Base-by-base conservation (phyloP, 2,329 filamentous ascomycete species). In the Paradendryphiella salina region DNA sequence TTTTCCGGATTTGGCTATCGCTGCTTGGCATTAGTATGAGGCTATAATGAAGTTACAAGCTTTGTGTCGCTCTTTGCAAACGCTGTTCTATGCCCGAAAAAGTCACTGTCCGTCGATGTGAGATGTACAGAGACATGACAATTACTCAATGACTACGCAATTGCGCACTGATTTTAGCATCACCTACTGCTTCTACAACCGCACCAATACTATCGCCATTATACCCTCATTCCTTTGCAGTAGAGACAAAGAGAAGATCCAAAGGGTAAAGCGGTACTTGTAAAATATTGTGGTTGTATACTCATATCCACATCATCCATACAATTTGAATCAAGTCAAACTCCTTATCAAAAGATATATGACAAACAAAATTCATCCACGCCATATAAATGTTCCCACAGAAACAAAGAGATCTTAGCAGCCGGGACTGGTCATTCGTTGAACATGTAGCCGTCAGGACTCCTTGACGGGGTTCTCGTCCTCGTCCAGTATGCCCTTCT, bases 401-500 rank as follows among this genome's bases (percentile, higher is more conserved):
- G 28, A 23, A 17, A 41, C 17, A 46, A 14, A 4, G 38, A 33
- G 11, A 35, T 5, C 5, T 20, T 5, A 18, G 33, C 6, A 15
- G 14, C 17, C 32, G 5, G 15, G 14, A 11, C n/a, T 15, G 5
- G 29, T 20, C n/a, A n/a, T 18, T 7, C 9, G 20, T 26, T 14
- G 9, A 11, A 5, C 4, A 23, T 15, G 9, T 34, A 11, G 18
- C 18, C 18, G 39, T 46, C 54, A 69, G 15, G 40, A 52, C 15
- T 69, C 65, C 53, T 66, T 71, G 32, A 69, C 35, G 6, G 69
- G 69, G 31, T 66, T 69, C 62, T 72, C 69, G 3, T 69, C 66
- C 13, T 53, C 68, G n/a, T 67, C 84, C 58, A 96, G 76, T 47
- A 96, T 89, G 4, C 91, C 91, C 61, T 88, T 85, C 66, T 88